A percentile compares a stretch with the other conserved stretches of the same genome.
Conservation (phyloP, 2,329 filamentous ascomycete genomes). For the Coniochaeta hoffmannii region DNA sequence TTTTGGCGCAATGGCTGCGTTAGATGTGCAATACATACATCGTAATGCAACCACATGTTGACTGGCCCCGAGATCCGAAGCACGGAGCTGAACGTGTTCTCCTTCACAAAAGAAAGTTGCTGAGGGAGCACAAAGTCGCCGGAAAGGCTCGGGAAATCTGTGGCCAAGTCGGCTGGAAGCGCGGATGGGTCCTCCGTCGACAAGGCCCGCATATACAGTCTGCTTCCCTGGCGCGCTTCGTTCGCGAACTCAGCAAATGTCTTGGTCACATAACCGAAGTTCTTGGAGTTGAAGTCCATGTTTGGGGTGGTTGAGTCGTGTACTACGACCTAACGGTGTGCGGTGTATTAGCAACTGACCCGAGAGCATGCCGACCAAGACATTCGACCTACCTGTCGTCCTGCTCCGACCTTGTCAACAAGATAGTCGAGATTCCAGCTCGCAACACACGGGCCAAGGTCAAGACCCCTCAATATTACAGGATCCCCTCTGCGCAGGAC, state of each 20-base stretch:
- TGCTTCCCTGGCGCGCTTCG: slow-evolving; percentile 49
- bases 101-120: slow-evolving; percentile 47
- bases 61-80: slow-evolving; percentile 73
- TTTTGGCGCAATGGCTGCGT: not conserved
- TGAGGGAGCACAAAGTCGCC: slow-evolving; percentile 63
- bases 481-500: slow-evolving; percentile 53
- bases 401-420: slow-evolving; percentile 48
- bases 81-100: slow-evolving; percentile 70
- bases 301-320: slow-evolving; percentile 59
- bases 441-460: slow-evolving; percentile 60
- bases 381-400: slow-evolving; percentile 45
- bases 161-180: slow-evolving; percentile 58
- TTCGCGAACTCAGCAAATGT: slow-evolving; percentile 60
- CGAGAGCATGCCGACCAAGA: not conserved
- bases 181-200: slow-evolving; percentile 62
- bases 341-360: not conserved
- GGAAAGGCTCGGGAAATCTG: slow-evolving; percentile 65
- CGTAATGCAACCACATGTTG: slow-evolving; percentile 87
- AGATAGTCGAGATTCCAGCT: slow-evolving; percentile 67
- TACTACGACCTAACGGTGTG: slow-evolving; percentile 52
- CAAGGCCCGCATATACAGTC: slow-evolving; percentile 71
- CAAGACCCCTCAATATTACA: slow-evolving; percentile 54
- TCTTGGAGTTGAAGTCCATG: slow-evolving; percentile 79
- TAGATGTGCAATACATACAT: slow-evolving; percentile 37
- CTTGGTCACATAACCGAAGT: slow-evolving; percentile 69